Base-by-base conservation (phyloP, 148 eudicot genomes). In the Fagopyrum esculentum region DNA sequence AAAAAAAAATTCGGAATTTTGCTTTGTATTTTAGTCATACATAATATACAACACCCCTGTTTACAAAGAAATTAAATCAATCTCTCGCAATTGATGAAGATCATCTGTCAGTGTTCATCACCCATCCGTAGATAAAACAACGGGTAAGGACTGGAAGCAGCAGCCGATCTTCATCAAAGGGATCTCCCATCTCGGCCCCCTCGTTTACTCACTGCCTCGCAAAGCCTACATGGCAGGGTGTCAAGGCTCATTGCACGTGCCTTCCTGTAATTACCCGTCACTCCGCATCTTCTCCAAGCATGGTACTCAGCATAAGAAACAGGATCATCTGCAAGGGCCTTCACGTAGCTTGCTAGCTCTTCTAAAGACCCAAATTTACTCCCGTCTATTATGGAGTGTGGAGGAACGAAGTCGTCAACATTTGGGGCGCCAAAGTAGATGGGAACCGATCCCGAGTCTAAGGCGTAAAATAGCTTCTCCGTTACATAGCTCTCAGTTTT, bases 261-360 rank as follows among this genome's bases (percentile, higher is more conserved):
- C 73, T 83, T 86, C 7, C 89, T 81, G 13, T 95, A 95, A 61
- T 86, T 85, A 66, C 93, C 97, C 70, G 89, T 74, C n/a, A 90
- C 91, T 0, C 98, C 98, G 52, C 98, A 95, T 77, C 98, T 82
- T 83, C 98, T 94, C 98, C 98, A 95, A 40, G 98, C 96, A 79
- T 95, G 98, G 75, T 89, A 95, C 78, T 92, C 98, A 6, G 89
- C 91, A 82, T 95, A 95, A 30, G 92, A 92, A 47, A 86, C 85
- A 10, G 98, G 96, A 77, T 95, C 91, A 75, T 86, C 82, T 52
- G 96, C 96, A 55, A 95, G 85, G 17, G 81, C 80, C 86, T 90
- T 90, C 26, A 95, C 89, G 66, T 87, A 92, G 49, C 79, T 64
- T 35, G 96, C 97, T 49, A 95, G 80, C 77, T 87, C 90, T 73